Evolutionary conservation across 768 basidiomycete genomes (phyloP).

Genomic region (Boletus vinaceobasis): DNA sequence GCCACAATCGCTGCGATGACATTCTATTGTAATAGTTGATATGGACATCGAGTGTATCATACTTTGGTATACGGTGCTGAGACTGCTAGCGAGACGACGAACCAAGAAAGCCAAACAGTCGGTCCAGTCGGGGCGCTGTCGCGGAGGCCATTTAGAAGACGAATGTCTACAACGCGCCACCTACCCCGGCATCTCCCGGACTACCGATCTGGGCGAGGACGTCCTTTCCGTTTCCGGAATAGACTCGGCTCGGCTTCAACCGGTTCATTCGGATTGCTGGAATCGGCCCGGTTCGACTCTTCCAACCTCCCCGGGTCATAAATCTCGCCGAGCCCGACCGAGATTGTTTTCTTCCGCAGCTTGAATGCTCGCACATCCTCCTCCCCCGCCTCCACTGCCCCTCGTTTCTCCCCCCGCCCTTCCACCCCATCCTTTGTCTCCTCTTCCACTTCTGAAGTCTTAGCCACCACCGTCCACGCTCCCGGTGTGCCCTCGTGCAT

Average conservation of each 20-base stretch:
- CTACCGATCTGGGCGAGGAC: background rate
- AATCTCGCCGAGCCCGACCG: constrained; percentile 66
- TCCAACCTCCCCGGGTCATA: constrained; percentile 63
- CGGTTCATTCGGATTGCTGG: constrained; percentile 18
- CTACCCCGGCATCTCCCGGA: too few species aligned
- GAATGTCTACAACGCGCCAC: too few species aligned
- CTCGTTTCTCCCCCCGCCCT: constrained; percentile 34
- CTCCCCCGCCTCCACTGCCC: constrained; percentile 41
- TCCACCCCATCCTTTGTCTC: background rate
- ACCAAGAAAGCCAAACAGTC: too few species aligned
- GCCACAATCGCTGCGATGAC: constrained; percentile 5
- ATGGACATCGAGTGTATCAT: constrained; percentile 1
- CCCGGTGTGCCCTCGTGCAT: constrained; percentile 69
- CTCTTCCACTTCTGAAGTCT: background rate
- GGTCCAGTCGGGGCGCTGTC: too few species aligned
- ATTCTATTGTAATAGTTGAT: background rate
- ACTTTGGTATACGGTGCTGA: background rate
- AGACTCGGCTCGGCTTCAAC: constrained; percentile 4
- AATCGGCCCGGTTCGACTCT: background rate
- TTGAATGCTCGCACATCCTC: constrained; percentile 57
- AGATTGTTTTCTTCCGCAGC: constrained; percentile 59
- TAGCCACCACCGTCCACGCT: constrained; percentile 67
- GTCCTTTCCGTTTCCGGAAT: constrained; percentile 20
- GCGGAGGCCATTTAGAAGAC: too few species aligned
- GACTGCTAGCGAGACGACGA: background rate